Conservation (phyloP, 192 early-diverging fungal species). For the Coemansia sp. region DNA sequence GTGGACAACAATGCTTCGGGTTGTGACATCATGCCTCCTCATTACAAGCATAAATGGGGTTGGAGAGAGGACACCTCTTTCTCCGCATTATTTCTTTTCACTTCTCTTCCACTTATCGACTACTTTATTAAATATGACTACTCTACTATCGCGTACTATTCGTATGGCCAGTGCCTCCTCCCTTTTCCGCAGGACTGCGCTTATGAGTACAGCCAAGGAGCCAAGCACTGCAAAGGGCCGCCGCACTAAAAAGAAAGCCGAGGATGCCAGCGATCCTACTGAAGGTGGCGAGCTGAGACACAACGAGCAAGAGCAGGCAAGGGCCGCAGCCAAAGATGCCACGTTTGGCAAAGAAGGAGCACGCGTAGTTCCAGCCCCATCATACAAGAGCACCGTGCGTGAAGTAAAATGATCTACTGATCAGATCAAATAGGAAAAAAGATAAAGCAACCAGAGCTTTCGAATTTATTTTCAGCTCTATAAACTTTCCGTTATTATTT, state of each 20-base stretch:
- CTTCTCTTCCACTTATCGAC: slow-evolving; percentile 3
- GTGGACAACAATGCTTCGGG: neutral
- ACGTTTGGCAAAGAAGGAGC: slow-evolving; percentile 13
- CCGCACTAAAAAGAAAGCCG: slow-evolving; percentile 16
- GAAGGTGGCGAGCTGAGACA: slow-evolving; percentile 7
- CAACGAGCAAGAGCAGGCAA: slow-evolving; percentile 21
- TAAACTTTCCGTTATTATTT: neutral
- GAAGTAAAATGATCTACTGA: slow-evolving; percentile 19
- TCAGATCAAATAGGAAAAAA: slow-evolving; percentile 9
- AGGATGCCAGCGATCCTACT: slow-evolving; percentile 1
- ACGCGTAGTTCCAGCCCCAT: slow-evolving; percentile 22
- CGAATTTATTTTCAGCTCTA: neutral
- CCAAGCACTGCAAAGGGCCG: neutral
- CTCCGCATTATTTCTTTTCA: neutral
- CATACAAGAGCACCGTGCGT: slow-evolving; percentile 16
- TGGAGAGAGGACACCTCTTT: neutral
- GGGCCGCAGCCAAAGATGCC: slow-evolving; percentile 22
- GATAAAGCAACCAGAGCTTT: neutral
- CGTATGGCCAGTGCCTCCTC: neutral
- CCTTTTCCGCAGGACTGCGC: neutral
- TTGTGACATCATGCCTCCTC: neutral
- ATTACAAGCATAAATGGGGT: neutral
- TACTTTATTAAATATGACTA: neutral
- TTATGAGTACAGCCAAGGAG: neutral
- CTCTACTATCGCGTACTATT: neutral